A percentile compares a stretch with the other conserved stretches of the same genome.
Conservation (phyloP, 192 early-diverging fungal genomes). For the Coemansia sp. region DNA sequence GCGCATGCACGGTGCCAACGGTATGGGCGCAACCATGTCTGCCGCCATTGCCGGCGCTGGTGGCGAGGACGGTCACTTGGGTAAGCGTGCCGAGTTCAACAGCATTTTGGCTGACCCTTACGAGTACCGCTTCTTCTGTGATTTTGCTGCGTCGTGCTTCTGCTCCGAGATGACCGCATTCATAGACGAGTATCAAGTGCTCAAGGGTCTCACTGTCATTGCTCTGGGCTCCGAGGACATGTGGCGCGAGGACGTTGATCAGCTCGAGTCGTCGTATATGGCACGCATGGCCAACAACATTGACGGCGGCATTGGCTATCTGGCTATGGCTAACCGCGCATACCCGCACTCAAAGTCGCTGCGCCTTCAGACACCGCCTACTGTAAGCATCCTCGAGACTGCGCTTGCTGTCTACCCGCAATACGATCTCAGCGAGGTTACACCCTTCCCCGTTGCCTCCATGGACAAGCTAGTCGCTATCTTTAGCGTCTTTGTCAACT, state of each 20-base stretch:
- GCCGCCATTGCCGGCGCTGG: constrained; percentile 37
- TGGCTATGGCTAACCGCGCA: constrained; percentile 29
- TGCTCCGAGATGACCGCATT: constrained; percentile 54
- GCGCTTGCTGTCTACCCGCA: constrained; percentile 42
- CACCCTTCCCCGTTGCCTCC: constrained; percentile 42
- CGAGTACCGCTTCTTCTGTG: constrained; percentile 53
- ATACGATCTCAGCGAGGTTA: constrained; percentile 32
- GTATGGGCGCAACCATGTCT: constrained; percentile 30
- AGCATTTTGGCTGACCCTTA: constrained; percentile 36
- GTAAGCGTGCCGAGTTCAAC: constrained; percentile 45
- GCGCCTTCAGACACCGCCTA: constrained; percentile 41
- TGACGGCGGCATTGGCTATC: constrained; percentile 26
- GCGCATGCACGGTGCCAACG: constrained; percentile 41
- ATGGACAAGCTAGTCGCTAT: constrained; percentile 56
- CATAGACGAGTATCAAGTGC: constrained; percentile 52
- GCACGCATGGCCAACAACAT: constrained; percentile 29
- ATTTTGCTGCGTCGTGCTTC: constrained; percentile 56
- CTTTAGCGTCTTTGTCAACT: constrained; percentile 55
- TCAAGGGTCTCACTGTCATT: constrained; percentile 38
- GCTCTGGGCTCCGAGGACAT: constrained; percentile 43
- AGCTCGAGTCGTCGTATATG: constrained; percentile 36
- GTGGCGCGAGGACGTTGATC: constrained; percentile 43
- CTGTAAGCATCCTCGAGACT: constrained; percentile 45
- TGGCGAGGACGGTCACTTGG: constrained; percentile 19
- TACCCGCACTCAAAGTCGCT: constrained; percentile 22